Evolutionary conservation across 257 asterid species (phyloP).

Genomic region (Gentiana straminea): DNA sequence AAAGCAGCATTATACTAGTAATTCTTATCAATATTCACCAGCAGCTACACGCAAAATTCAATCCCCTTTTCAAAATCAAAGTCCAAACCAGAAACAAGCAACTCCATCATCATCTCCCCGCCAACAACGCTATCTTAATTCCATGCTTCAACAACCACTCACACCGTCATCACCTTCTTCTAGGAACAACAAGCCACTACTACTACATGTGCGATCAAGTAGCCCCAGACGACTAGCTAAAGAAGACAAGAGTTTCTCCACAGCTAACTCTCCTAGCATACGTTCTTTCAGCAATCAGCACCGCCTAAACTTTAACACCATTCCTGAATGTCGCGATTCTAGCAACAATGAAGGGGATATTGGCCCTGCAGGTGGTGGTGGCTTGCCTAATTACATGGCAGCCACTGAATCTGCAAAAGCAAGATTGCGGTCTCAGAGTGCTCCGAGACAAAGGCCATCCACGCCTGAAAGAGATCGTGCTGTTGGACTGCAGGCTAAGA

Average conservation of each 20-base stretch:
- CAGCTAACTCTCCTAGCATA: constrained; percentile 71
- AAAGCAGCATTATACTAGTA: constrained; percentile 17
- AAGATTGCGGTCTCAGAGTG: constrained; percentile 70
- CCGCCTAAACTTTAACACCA: constrained; percentile 31
- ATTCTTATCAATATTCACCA: constrained; percentile 16
- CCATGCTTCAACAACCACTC: constrained; percentile 27
- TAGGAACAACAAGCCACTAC: constrained; percentile 14
- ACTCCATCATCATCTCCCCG: constrained; percentile 39
- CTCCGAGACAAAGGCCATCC: constrained; percentile 70
- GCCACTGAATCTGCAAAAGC: constrained; percentile 88
- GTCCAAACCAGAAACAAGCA: constrained; percentile 34
- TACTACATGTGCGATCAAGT: constrained; percentile 36
- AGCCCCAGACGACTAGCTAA: constrained; percentile 34
- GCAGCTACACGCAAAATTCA: constrained; percentile 30
- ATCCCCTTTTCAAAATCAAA: constrained; percentile 35
- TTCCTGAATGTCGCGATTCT: constrained; percentile 17
- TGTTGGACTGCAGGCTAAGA: constrained; percentile 42
- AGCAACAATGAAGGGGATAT: neutral
- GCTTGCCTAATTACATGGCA: constrained; percentile 80
- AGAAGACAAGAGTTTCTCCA: constrained; percentile 50
- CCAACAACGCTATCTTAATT: constrained; percentile 18
- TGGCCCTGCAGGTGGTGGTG: neutral
- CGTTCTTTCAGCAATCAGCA: constrained; percentile 24
- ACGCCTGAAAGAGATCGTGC: constrained; percentile 78
- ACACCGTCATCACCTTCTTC: constrained; percentile 34